phyloP scores from a whole-genome alignment of 768 basidiomycete species.

The Galerina marginata region DNA sequence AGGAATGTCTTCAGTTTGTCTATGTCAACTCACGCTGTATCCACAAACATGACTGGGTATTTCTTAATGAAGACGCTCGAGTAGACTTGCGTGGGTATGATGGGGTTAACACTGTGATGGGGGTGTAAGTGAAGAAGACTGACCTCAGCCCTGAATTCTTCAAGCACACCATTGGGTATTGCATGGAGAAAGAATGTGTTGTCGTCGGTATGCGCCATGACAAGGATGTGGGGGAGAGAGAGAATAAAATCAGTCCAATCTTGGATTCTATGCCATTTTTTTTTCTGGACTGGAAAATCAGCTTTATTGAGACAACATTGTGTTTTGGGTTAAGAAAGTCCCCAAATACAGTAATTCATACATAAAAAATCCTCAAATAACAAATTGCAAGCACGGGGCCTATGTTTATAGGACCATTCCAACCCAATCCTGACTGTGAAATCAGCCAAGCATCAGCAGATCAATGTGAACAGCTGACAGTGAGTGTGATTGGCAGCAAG shows the following conservation, averaged over 20 bases:
- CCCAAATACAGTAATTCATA: no score
- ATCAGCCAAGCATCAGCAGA: no score
- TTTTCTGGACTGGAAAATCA: no score
- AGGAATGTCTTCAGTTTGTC: not conserved
- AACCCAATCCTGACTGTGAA: no score
- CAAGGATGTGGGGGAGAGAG: not conserved
- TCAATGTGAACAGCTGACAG: no score
- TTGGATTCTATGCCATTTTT: no score
- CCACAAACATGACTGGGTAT: slow-evolving; percentile 2
- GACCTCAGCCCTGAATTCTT: slow-evolving; percentile 4
- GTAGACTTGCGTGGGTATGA: not conserved
- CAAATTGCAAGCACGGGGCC: no score
- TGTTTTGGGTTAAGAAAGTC: no score
- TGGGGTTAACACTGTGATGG: not conserved
- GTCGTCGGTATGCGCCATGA: not conserved
- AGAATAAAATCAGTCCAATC: not conserved
- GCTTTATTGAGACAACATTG: no score
- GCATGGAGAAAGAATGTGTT: not conserved
- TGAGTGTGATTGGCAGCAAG: no score
- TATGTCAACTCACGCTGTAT: slow-evolving; percentile 2
- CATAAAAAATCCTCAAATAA: no score
- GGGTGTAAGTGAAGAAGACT: not conserved
- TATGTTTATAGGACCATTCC: no score
- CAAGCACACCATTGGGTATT: slow-evolving; percentile 1
- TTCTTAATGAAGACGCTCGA: not conserved